phyloP scores from a whole-genome alignment of 495 filamentous ascomycete genomes.

The Aspergillus coremiiformis region DNA sequence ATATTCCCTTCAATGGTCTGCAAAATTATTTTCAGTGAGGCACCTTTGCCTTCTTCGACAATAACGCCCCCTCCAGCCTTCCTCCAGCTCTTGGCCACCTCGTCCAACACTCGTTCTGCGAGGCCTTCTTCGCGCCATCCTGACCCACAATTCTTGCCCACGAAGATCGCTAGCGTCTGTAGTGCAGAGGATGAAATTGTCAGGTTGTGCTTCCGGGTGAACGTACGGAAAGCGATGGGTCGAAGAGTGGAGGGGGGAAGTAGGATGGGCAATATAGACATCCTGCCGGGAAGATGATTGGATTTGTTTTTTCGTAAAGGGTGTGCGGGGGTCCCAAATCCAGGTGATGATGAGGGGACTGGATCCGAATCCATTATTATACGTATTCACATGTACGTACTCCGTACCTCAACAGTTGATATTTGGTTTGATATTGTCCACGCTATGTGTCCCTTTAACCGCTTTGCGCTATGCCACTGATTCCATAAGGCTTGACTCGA shows the following conservation, averaged over 20 bases:
- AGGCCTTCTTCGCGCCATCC: constrained; percentile 95
- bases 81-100: constrained; percentile 86
- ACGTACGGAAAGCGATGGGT: constrained; percentile 88
- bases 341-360: constrained; percentile 83
- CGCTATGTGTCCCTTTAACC: neutral
- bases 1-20: constrained; percentile 76
- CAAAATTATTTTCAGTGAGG: constrained; percentile 69
- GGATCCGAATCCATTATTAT: constrained; percentile 34
- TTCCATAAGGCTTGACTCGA: no score
- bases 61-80: constrained; percentile 74
- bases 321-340: constrained; percentile 75
- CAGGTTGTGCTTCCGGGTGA: constrained; percentile 95
- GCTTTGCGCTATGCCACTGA: no score
- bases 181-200: constrained; percentile 86
- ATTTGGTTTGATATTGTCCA: neutral
- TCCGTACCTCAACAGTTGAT: neutral
- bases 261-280: constrained; percentile 77
- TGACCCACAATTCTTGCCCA: constrained; percentile 87
- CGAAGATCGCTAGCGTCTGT: constrained; percentile 74
- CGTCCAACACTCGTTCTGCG: constrained; percentile 85
- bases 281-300: constrained; percentile 47
- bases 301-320: constrained; percentile 47
- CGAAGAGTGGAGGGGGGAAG: constrained; percentile 81
- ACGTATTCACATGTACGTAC: neutral
- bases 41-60: constrained; percentile 70